phyloP scores from a whole-genome alignment of 2,329 filamentous ascomycete genomes.

The Microdochium paspali region DNA sequence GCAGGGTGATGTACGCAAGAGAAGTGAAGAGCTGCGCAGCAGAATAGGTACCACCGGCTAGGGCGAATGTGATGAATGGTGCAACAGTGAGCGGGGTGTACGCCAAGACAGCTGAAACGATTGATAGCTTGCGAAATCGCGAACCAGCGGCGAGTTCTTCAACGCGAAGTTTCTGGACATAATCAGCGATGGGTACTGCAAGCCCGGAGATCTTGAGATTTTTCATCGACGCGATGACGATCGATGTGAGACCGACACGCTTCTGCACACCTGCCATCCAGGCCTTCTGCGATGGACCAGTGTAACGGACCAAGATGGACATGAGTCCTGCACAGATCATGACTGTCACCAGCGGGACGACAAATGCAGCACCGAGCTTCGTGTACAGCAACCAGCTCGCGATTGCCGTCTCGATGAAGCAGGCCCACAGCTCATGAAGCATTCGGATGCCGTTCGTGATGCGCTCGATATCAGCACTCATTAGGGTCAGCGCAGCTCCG shows the following conservation, averaged over 20 bases:
- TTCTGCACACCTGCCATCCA: slow-evolving; percentile 28
- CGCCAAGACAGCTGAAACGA: slow-evolving; percentile 23
- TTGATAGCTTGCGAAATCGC: slow-evolving; percentile 22
- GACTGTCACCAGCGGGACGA: slow-evolving; percentile 35
- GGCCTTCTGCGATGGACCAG: slow-evolving; percentile 13
- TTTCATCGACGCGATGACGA: slow-evolving; percentile 28
- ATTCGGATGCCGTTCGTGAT: slow-evolving; percentile 21
- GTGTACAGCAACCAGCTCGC: slow-evolving; percentile 35
- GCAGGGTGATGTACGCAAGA: slow-evolving; percentile 27
- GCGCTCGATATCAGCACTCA: slow-evolving; percentile 36
- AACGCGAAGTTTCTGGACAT: slow-evolving; percentile 21
- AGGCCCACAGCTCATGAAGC: slow-evolving; percentile 32
- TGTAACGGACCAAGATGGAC: slow-evolving; percentile 14
- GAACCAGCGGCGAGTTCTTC: slow-evolving; percentile 24
- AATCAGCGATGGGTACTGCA: slow-evolving; percentile 14
- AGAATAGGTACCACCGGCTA: slow-evolving; percentile 21
- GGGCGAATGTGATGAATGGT: slow-evolving; percentile 25
- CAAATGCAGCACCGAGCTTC: slow-evolving; percentile 36
- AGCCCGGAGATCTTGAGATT: slow-evolving; percentile 31
- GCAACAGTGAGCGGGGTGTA: slow-evolving; percentile 3
- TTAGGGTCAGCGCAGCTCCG: slow-evolving; percentile 33
- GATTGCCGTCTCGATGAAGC: slow-evolving; percentile 29
- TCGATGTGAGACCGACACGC: slow-evolving; percentile 17
- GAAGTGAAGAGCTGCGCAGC: slow-evolving; percentile 28
- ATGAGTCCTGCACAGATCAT: slow-evolving; percentile 10